Evolutionary conservation across 1,284 basidiomycete species (phyloP).

Genomic region (Ustilago cynodontis): DNA sequence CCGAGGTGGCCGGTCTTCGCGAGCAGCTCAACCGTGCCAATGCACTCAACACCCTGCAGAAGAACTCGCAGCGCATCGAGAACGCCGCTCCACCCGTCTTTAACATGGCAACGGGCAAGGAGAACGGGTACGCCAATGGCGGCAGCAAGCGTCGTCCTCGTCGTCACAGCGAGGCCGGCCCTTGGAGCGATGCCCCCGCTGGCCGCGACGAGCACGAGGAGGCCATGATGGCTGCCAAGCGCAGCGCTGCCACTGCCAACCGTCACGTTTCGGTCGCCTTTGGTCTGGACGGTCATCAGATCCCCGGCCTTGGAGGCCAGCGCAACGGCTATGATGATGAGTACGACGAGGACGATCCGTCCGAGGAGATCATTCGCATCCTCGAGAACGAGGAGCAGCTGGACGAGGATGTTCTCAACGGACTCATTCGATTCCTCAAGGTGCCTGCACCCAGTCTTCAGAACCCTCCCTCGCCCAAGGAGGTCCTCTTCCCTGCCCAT

Average conservation of each 20-base stretch:
- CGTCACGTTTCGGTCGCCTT: constrained; percentile 90
- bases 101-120: constrained; percentile 64
- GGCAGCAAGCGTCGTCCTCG: constrained; percentile 73
- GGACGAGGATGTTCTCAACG: constrained; percentile 93
- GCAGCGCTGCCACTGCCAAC: constrained; percentile 78
- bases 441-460: constrained; percentile 90
- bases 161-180: constrained; percentile 85
- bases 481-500: constrained; percentile 99
- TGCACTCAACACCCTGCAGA: constrained; percentile 73
- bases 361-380: constrained; percentile 93
- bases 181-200: constrained; percentile 77
- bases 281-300: constrained; percentile 69
- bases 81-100: constrained; percentile 63
- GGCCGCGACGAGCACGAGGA: constrained; percentile 80
- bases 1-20: constrained; percentile 88
- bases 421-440: constrained; percentile 90
- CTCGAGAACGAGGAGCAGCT: constrained; percentile 91
- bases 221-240: constrained; percentile 80
- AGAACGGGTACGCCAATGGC: constrained; percentile 49
- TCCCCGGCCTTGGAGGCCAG: constrained; percentile 51
- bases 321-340: constrained; percentile 58
- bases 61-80: constrained; percentile 67
- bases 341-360: constrained; percentile 79
- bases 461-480: constrained; percentile 92
- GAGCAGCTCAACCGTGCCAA: constrained; percentile 96